Conservation (phyloP, 1,139 yeast genomes). For the Zygotorulaspora mrakii region DNA sequence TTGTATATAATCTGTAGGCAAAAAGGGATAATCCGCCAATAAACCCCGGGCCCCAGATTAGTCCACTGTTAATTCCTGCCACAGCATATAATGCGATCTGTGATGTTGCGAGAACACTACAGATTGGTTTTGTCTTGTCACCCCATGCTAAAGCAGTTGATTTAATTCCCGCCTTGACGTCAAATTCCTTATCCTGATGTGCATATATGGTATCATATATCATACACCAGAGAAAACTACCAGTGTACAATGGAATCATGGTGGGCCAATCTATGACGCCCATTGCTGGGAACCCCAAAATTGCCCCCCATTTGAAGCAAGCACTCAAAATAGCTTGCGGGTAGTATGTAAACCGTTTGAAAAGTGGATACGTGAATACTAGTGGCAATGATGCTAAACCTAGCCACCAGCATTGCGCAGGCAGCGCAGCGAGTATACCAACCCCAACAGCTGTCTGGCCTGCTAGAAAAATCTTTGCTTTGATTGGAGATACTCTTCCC, state of each 20-base stretch:
- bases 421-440: conserved; percentile 66
- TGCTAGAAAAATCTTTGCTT: conserved; percentile 71
- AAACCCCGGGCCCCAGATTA: conserved; percentile 75
- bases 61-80: conserved; percentile 78
- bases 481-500: conserved; percentile 66
- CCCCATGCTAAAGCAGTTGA: conserved; percentile 97
- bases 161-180: conserved; percentile 83
- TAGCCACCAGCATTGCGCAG: conserved; percentile 73
- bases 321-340: conserved; percentile 83
- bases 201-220: conserved; percentile 95
- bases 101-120: conserved; percentile 57
- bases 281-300: conserved; percentile 94
- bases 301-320: conserved; percentile 93
- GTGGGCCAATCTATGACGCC: conserved; percentile 74
- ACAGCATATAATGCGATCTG: conserved; percentile 62
- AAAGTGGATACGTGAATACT: conserved; percentile 84
- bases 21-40: conserved; percentile 62
- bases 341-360: conserved; percentile 89
- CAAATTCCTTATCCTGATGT: conserved; percentile 92
- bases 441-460: conserved; percentile 74
- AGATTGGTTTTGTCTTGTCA: conserved; percentile 62
- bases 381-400: conserved; percentile 80
- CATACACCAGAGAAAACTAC: conserved; percentile 91
- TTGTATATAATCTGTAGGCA: conserved; percentile 59
- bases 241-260: conserved; percentile 71